These are phyloP conservation scores for Mycena crocata DNA, from an alignment of 768 basidiomycete genomes.

Conservation along the genomic window DNA sequence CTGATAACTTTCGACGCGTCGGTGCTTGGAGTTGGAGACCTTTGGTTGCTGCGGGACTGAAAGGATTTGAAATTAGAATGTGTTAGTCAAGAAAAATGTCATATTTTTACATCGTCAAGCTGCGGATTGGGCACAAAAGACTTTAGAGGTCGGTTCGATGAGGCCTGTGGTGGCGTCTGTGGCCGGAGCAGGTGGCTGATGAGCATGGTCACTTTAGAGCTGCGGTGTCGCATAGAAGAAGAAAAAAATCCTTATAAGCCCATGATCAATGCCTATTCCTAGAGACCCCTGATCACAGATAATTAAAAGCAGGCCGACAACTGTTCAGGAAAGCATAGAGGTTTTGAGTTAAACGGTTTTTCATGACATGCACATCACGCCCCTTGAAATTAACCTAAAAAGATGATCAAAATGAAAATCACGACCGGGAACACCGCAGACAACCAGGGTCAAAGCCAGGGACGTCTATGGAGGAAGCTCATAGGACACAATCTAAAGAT, in stretches of 20 bases:
- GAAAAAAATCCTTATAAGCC: constrained; percentile 20
- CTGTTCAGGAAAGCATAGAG: constrained; percentile 14
- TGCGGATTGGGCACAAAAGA: constrained; percentile 3
- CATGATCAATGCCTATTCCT: constrained; percentile 13
- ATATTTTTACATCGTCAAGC: constrained; percentile 14
- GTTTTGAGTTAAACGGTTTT: constrained; percentile 30
- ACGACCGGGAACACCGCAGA: not conserved
- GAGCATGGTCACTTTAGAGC: constrained; percentile 23
- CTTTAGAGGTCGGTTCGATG: constrained; percentile 1
- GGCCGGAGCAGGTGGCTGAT: constrained; percentile 33
- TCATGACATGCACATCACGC: constrained; percentile 24
- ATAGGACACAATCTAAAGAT: constrained; percentile 7
- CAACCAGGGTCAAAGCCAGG: constrained; percentile 29
- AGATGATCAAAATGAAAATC: constrained; percentile 28
- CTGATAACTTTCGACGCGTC: constrained; percentile 28
- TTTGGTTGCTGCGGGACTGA: constrained; percentile 24
- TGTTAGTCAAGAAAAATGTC: not conserved
- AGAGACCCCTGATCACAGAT: constrained; percentile 22
- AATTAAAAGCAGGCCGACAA: constrained; percentile 29
- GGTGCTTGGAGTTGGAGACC: constrained; percentile 22
- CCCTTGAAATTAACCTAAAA: constrained; percentile 27
- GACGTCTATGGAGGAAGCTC: constrained; percentile 6
- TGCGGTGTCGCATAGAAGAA: not conserved
- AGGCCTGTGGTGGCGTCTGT: constrained; percentile 8
- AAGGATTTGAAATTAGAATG: not conserved